A percentile compares a stretch with the other conserved stretches of the same genome.
phyloP scores from a whole-genome alignment of 768 basidiomycete species.

The Tylopilus plumbeoviolaceoides region DNA sequence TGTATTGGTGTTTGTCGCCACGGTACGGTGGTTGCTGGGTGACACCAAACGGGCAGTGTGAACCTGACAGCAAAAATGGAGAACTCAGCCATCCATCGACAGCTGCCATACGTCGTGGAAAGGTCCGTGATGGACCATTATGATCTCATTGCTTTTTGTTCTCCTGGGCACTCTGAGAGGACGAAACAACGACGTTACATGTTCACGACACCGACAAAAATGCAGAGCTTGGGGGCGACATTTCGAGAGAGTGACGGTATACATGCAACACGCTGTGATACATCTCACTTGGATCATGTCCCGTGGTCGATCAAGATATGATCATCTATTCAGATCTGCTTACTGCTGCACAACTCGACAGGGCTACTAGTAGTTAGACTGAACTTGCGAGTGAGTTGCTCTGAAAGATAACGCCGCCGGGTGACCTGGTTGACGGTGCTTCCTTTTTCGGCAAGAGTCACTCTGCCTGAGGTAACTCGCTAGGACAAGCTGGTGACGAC shows the following conservation, averaged over 20 bases:
- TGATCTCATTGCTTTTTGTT: slow-evolving; percentile 14
- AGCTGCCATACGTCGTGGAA: slow-evolving; percentile 6
- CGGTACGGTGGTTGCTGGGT: slow-evolving; percentile 2
- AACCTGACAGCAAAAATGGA: slow-evolving; percentile 20
- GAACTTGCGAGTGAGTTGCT: no score
- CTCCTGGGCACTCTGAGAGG: not conserved
- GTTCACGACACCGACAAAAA: no score
- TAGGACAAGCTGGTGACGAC: not conserved
- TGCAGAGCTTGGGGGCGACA: no score
- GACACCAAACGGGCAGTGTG: slow-evolving; percentile 7
- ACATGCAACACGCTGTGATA: no score
- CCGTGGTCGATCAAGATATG: not conserved
- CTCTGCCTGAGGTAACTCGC: not conserved
- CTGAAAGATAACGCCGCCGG: no score
- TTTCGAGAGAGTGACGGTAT: no score
- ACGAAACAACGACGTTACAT: slow-evolving; percentile 4
- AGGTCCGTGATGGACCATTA: not conserved
- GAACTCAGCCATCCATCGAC: slow-evolving; percentile 16
- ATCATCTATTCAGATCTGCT: no score
- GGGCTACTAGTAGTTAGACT: no score
- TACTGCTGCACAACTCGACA: no score
- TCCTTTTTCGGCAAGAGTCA: slow-evolving; percentile 10
- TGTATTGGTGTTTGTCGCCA: not conserved
- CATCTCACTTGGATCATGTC: not conserved
- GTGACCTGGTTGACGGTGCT: not conserved